Evolutionary conservation across 1,284 basidiomycete genomes (phyloP), one percentile per base, ranked within the genome.

Genomic region (Marasmius oreades): DNA sequence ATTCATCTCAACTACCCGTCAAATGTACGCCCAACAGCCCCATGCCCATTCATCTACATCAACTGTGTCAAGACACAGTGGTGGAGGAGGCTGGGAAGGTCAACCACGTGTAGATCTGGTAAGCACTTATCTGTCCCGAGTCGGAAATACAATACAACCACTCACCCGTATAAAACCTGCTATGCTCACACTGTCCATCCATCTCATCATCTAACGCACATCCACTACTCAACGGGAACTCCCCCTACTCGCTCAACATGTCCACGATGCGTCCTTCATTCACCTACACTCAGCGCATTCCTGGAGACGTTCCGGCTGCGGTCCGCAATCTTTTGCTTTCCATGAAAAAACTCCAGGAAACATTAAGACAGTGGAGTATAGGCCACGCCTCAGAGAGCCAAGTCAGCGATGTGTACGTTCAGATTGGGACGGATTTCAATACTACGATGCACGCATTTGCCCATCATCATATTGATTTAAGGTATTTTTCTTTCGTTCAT

Each of bases 381-480:
- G 77, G 82, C 1, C 75, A 83, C 36, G 84, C 88, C 3, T 77
- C 82, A 3, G 93, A 96, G 62, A 77, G 77, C 18, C 77, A 93
- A 67, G 94, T 98, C 63, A 95, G 92, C 75, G 89, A 96, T 70
- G 84, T 93, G 56, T 99, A 95, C 68, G 92, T 99, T 55, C 82
- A 86, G 60, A 82, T 98, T n/a, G 95, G 94, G 36, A 92, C 93
- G 67, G 89, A 95, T 63, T 96, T 98, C 76, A 95, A 96, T 72
- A 77, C 82, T 1, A 90, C 90, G 52, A 84, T 93, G 34, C 79
- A 78, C 34, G 92, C 94, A 0, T 98, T 98, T 69, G 79, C 83
- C 22, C 76, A 81, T 52, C 85, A 90, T 63, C 80, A 84, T 23
- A 93, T 99, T 64, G 84, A 90, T 60, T 86, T 95, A 69, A 87